phyloP scores from a whole-genome alignment of 306 rosid species.

The Mimosa pudica region DNA sequence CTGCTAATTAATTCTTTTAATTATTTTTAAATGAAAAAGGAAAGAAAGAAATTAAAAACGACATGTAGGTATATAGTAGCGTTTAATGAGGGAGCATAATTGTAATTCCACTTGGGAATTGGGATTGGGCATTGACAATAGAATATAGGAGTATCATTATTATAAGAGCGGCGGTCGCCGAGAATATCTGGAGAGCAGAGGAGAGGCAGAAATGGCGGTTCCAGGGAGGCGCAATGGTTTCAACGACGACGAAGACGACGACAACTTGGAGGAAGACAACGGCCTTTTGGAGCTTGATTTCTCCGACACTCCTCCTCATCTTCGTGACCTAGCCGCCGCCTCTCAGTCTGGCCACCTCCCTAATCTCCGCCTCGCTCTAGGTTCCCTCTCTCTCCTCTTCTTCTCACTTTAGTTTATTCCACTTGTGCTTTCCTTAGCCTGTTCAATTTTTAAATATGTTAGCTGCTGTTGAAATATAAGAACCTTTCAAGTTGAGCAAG shows the following conservation, averaged over 20 bases:
- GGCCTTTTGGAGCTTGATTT: slow-evolving; percentile 55
- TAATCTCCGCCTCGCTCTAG: slow-evolving; percentile 76
- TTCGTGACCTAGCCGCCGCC: slow-evolving; percentile 70
- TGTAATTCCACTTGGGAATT: too few relatives aligned
- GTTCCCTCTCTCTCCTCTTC: slow-evolving; percentile 31
- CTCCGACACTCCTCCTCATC: slow-evolving; percentile 60
- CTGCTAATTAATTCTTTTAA: too few relatives aligned
- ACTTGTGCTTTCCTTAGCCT: not conserved
- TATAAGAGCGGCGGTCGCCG: not conserved
- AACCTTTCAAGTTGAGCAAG: too few relatives aligned
- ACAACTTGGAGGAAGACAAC: slow-evolving; percentile 50
- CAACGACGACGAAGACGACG: slow-evolving; percentile 49
- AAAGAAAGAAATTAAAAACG: too few relatives aligned
- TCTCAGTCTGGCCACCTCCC: slow-evolving; percentile 58
- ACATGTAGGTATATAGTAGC: too few relatives aligned
- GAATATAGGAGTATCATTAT: too few relatives aligned
- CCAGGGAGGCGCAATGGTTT: slow-evolving; percentile 60
- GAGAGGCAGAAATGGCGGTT: slow-evolving; percentile 53
- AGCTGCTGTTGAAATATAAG: not conserved
- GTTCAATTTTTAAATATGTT: not conserved
- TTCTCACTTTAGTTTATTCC: not conserved
- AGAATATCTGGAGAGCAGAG: not conserved
- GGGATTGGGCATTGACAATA: not conserved
- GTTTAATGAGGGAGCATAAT: too few relatives aligned
- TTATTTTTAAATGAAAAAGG: too few relatives aligned